Conservation (phyloP, 176 grass and related monocot genomes). For the Areca catechu region DNA sequence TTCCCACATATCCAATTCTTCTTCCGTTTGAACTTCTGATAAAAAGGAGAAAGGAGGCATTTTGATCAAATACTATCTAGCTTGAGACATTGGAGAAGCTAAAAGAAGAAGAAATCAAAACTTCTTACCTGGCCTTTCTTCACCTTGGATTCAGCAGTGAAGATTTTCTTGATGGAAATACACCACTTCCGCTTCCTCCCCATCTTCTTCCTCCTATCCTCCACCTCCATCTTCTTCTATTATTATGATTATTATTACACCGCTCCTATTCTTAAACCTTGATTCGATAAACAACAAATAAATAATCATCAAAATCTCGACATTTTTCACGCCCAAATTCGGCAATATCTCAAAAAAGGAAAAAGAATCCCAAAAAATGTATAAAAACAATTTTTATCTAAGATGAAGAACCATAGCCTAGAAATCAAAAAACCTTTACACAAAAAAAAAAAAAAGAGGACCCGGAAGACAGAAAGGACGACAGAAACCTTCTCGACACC, state of each 20-base stretch:
- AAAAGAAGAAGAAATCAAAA: background rate
- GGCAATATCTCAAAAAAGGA: no score
- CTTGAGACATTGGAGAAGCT: background rate
- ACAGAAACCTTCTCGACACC: no score
- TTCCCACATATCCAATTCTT: constrained; percentile 56
- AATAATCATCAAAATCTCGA: no score
- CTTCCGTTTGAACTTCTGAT: constrained; percentile 38
- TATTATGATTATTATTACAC: background rate
- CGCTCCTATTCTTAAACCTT: background rate
- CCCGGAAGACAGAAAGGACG: no score
- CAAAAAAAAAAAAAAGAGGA: no score
- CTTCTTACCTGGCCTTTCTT: background rate
- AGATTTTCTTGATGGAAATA: background rate
- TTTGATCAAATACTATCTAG: background rate
- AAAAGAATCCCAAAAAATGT: no score
- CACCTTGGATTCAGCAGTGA: constrained; percentile 1
- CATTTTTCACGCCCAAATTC: no score
- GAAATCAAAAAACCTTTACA: no score
- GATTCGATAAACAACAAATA: background rate
- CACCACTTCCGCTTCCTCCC: constrained; percentile 7
- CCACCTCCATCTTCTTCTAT: background rate
- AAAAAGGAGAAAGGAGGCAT: background rate
- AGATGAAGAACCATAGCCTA: no score
- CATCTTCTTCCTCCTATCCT: background rate
- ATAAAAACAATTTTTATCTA: no score